phyloP scores from a whole-genome alignment of 192 early-diverging fungal species.

The Podila clonocystis region DNA sequence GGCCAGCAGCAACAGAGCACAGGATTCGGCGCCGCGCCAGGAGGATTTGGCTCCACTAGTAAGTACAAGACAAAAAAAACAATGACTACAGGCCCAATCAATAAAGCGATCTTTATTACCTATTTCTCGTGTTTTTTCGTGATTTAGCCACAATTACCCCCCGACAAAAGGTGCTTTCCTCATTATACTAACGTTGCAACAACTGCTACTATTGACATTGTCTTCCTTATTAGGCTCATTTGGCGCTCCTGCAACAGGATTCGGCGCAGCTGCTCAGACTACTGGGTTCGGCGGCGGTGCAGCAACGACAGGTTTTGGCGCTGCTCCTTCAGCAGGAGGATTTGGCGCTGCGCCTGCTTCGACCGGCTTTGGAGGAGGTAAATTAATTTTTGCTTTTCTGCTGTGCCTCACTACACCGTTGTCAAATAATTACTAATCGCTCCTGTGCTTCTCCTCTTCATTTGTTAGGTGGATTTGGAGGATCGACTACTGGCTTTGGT shows the following conservation, averaged over 20 bases:
- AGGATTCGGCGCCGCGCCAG: constrained; percentile 37
- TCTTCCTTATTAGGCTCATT: constrained; percentile 19
- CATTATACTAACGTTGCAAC: not conserved
- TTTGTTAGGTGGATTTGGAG: constrained; percentile 40
- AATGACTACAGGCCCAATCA: not conserved
- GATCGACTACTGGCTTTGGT: constrained; percentile 40
- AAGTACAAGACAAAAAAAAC: constrained; percentile 7
- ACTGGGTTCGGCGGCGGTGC: constrained; percentile 35
- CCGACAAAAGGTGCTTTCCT: not conserved
- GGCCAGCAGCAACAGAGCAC: constrained; percentile 45
- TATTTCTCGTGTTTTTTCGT: not conserved
- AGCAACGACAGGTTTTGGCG: constrained; percentile 35
- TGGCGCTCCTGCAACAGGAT: constrained; percentile 38
- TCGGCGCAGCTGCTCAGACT: constrained; percentile 29
- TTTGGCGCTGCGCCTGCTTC: constrained; percentile 38
- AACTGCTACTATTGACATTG: not conserved
- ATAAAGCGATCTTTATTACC: not conserved
- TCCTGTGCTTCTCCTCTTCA: not conserved
- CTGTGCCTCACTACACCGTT: not conserved
- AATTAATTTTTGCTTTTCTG: not conserved
- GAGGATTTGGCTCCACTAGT: constrained; percentile 41
- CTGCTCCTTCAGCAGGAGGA: constrained; percentile 25
- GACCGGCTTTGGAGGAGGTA: constrained; percentile 38
- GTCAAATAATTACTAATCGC: not conserved
- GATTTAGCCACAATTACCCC: no score